These are phyloP conservation scores for Colletotrichum tanaceti DNA, from an alignment of 2,329 filamentous ascomycete genomes.

Conservation along the genomic window DNA sequence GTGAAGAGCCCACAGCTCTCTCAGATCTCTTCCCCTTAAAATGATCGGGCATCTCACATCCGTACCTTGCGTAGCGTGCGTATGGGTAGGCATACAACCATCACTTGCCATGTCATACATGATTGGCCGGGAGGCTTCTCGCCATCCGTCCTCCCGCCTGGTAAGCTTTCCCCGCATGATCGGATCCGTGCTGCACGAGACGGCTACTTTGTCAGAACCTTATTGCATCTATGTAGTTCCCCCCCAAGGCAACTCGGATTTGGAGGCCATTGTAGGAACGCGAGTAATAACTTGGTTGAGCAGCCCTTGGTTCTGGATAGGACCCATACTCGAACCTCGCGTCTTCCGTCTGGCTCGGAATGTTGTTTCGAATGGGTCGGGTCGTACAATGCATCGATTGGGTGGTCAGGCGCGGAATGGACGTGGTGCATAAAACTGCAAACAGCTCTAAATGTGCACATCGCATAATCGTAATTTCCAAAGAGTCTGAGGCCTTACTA, in stretches of 20 bases:
- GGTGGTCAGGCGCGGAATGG: too few relatives aligned
- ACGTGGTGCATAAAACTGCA: too few relatives aligned
- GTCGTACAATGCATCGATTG: too few relatives aligned
- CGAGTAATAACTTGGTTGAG: background rate
- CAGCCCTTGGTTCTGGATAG: background rate
- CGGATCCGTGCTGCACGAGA: constrained; percentile 8
- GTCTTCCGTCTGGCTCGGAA: too few relatives aligned
- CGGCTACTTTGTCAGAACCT: constrained; percentile 30
- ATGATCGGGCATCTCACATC: too few relatives aligned
- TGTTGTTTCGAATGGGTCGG: too few relatives aligned
- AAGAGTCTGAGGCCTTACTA: background rate
- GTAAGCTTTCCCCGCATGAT: constrained; percentile 23
- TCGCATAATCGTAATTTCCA: background rate
- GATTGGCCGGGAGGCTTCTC: constrained; percentile 12
- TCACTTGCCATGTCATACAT: background rate
- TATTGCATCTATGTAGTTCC: constrained; percentile 4
- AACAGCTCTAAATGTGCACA: background rate
- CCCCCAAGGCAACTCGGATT: background rate
- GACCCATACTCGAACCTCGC: too few relatives aligned
- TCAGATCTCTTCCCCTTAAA: too few relatives aligned
- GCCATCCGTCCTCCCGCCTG: background rate
- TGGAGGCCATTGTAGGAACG: background rate
- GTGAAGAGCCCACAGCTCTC: constrained; percentile 16
- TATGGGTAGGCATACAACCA: too few relatives aligned
- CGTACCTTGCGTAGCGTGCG: too few relatives aligned